Conservation (phyloP, 164 flowering plant genomes). For the Amborella trichopoda region DNA sequence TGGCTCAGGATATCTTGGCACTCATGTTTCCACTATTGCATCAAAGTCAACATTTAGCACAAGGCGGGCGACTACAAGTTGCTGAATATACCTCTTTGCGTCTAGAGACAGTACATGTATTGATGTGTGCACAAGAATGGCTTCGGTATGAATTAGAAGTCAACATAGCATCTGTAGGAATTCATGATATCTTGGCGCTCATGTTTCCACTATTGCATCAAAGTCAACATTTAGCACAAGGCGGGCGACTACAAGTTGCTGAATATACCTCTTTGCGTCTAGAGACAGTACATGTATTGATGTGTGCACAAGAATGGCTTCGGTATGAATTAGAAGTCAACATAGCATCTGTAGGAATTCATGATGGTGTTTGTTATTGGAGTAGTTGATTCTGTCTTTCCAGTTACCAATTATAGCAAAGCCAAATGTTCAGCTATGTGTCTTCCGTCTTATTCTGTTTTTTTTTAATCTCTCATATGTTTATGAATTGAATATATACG, state of each 20-base stretch:
- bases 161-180: no score
- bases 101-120: neutral
- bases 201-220: constrained; percentile 9
- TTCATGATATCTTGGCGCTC: constrained; percentile 19
- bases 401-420: no score
- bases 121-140: constrained; percentile 6
- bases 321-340: neutral
- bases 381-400: no score
- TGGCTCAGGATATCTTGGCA: constrained; percentile 23
- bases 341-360: no score
- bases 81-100: constrained; percentile 1
- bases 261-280: neutral
- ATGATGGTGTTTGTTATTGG: no score
- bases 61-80: constrained; percentile 6
- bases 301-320: constrained; percentile 4
- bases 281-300: constrained; percentile 1
- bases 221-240: constrained; percentile 8
- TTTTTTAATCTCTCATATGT: no score
- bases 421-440: no score
- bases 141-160: neutral
- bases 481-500: no score
- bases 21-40: constrained; percentile 12
- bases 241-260: constrained; percentile 5
- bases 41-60: constrained; percentile 7
- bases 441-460: no score